Percentiles rank a stretch among this genome's conserved stretches.
Conservation (phyloP, 108 stramenopile species). For the Poteriospumella lacustris region DNA sequence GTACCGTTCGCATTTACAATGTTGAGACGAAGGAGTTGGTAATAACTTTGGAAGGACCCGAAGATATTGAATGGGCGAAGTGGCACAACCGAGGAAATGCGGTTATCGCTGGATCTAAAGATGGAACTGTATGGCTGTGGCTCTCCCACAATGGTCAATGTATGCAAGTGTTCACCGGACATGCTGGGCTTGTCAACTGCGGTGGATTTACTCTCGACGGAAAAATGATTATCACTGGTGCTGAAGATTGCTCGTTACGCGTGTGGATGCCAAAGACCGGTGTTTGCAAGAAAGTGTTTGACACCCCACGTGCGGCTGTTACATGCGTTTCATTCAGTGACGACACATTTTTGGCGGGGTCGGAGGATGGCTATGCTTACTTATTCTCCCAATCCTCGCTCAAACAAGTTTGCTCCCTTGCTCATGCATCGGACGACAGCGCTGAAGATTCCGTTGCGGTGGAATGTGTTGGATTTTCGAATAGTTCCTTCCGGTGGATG, state of each 20-base stretch:
- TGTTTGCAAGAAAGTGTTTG: conserved; percentile 71
- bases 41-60: conserved; percentile 77
- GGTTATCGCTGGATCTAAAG: conserved; percentile 77
- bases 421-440: no score
- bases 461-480: conserved; percentile 80
- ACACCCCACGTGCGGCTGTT: no score
- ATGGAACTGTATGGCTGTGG: conserved; percentile 95
- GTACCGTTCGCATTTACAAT: conserved; percentile 71
- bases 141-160: conserved; percentile 74
- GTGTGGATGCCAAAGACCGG: conserved; percentile 88
- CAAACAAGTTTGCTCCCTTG: no score
- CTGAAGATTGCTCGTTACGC: conserved; percentile 75
- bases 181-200: conserved; percentile 74
- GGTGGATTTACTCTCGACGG: conserved; percentile 79
- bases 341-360: no score
- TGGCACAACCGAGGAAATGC: conserved; percentile 89
- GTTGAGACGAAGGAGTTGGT: conserved; percentile 54
- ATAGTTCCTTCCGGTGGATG: conserved; percentile 59
- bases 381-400: no score
- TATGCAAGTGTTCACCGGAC: conserved; percentile 91
- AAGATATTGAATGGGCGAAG: conserved; percentile 82
- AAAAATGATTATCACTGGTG: conserved; percentile 70
- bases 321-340: no score
- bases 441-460: no score
- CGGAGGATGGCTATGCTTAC: no score